These are phyloP conservation scores for Fibroporia radiculosa DNA, from an alignment of 768 basidiomycete species.

Conservation along the genomic window DNA sequence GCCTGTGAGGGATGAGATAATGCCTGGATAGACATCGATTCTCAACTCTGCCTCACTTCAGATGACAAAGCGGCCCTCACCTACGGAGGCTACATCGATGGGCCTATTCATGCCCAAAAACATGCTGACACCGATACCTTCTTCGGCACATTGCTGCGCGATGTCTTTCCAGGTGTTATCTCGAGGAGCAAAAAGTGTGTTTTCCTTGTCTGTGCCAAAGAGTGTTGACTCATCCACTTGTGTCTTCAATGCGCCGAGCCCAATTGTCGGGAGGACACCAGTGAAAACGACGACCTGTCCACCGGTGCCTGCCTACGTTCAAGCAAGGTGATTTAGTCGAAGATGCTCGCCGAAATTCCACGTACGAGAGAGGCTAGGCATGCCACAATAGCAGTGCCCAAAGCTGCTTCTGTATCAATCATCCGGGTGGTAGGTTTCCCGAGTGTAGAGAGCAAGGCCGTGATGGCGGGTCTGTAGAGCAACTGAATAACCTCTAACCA, in stretches of 20 bases:
- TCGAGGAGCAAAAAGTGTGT: slow-evolving; percentile 70
- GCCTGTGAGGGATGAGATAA: slow-evolving; percentile 67
- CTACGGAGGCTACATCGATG: slow-evolving; percentile 84
- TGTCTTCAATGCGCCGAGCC: slow-evolving; percentile 59
- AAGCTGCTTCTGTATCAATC: slow-evolving; percentile 46
- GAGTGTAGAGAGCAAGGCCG: slow-evolving; percentile 56
- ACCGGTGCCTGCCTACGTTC: slow-evolving; percentile 53
- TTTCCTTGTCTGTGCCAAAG: slow-evolving; percentile 84
- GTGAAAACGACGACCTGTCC: slow-evolving; percentile 76
- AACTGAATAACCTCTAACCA: no score
- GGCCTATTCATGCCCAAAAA: slow-evolving; percentile 76
- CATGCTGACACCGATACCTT: slow-evolving; percentile 85
- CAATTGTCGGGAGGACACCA: slow-evolving; percentile 59
- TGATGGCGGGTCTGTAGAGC: slow-evolving; percentile 51
- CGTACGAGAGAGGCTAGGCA: slow-evolving; percentile 49
- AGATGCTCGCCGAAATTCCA: background rate
- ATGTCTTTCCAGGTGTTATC: slow-evolving; percentile 72
- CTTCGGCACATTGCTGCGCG: slow-evolving; percentile 82
- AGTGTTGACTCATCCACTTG: slow-evolving; percentile 53
- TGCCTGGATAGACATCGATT: slow-evolving; percentile 31
- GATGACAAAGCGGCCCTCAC: slow-evolving; percentile 28
- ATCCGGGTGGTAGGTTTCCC: slow-evolving; percentile 52
- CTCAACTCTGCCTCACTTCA: background rate
- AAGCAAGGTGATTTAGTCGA: slow-evolving; percentile 1
- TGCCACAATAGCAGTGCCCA: slow-evolving; percentile 72